phyloP scores from a whole-genome alignment of 768 basidiomycete species.

The Lentinula raphanica region DNA sequence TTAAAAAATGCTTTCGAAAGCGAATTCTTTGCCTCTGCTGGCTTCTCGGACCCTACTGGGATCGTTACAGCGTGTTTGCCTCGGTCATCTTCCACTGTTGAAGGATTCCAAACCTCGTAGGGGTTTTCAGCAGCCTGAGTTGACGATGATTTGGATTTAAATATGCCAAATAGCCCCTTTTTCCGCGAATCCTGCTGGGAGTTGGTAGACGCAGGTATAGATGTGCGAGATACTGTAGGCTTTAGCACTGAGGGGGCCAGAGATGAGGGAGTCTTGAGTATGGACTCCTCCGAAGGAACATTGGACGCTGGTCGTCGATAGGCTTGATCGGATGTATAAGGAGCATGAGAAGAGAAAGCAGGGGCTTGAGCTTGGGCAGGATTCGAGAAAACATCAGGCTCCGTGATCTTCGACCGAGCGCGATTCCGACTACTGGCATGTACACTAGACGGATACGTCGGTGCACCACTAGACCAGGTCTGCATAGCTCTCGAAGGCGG shows the following conservation, averaged over 20 bases:
- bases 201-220: slow-evolving; percentile 32
- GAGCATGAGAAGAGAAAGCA: neutral
- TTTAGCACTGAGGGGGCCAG: slow-evolving; percentile 47
- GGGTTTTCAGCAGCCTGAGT: neutral
- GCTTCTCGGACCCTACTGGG: neutral
- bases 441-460: neutral
- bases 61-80: neutral
- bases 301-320: slow-evolving; percentile 20
- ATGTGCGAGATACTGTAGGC: slow-evolving; percentile 33
- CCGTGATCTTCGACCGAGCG: neutral
- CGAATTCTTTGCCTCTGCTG: neutral
- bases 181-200: slow-evolving; percentile 33
- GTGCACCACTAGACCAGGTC: neutral
- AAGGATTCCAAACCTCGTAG: neutral
- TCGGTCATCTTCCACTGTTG: neutral
- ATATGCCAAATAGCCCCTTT: slow-evolving; percentile 32
- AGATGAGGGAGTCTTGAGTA: slow-evolving; percentile 62
- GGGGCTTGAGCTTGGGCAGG: neutral
- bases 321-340: slow-evolving; percentile 2
- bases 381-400: neutral
- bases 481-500: slow-evolving; percentile 1
- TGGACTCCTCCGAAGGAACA: slow-evolving; percentile 43
- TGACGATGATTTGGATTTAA: slow-evolving; percentile 18
- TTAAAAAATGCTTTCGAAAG: slow-evolving; percentile 18
- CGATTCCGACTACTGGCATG: neutral